Conservation (phyloP, 2,329 filamentous ascomycete genomes). For the Annulohypoxylon truncatum region DNA sequence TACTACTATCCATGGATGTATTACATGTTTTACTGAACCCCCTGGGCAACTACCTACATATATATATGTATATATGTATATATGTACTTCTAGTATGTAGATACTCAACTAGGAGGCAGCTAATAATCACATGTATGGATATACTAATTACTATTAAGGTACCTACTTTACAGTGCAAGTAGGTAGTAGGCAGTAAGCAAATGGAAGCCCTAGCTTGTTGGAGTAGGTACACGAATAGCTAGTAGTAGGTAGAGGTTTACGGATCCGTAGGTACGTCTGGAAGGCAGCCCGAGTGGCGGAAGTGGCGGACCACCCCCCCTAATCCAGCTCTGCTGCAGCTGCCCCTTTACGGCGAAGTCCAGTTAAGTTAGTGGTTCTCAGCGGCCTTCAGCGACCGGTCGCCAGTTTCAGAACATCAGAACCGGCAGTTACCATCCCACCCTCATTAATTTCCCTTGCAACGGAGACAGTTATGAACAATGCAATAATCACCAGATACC, state of each 20-base stretch:
- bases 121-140: not conserved
- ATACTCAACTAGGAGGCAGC: too few relatives aligned
- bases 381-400: conserved; percentile 15
- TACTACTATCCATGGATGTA: not conserved
- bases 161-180: too few relatives aligned
- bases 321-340: conserved; percentile 1
- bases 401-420: conserved; percentile 32
- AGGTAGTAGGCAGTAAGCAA: too few relatives aligned
- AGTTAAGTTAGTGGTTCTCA: conserved; percentile 13
- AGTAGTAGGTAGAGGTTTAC: not conserved
- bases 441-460: conserved; percentile 11
- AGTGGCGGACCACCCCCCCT: conserved; percentile 10
- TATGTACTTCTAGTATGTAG: too few relatives aligned
- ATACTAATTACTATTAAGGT: too few relatives aligned
- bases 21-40: not conserved
- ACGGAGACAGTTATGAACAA: not conserved
- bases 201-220: too few relatives aligned
- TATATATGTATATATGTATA: too few relatives aligned
- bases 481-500: conserved; percentile 15
- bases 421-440: conserved; percentile 29
- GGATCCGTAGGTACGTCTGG: conserved; percentile 1
- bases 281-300: conserved; percentile 18
- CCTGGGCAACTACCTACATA: not conserved
- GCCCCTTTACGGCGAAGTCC: conserved; percentile 15
- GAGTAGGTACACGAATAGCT: too few relatives aligned